These are phyloP conservation scores for Coemansia brasiliensis DNA, from an alignment of 192 early-diverging fungal species.

Conservation along the genomic window DNA sequence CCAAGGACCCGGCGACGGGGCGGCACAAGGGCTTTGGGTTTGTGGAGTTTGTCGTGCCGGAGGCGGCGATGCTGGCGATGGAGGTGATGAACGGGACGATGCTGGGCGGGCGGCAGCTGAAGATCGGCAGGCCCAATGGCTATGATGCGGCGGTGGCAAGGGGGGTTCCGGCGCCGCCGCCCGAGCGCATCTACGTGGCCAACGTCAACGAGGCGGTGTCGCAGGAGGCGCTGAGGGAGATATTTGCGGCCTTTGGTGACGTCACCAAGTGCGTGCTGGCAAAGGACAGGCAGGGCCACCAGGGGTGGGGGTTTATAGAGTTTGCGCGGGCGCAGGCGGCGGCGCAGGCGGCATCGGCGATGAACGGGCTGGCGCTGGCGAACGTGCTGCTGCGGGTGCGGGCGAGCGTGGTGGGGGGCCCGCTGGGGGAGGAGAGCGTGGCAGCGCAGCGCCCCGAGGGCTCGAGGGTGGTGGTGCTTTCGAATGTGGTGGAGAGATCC, in stretches of 20 bases:
- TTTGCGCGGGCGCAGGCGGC: slow-evolving; percentile 65
- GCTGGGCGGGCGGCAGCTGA: slow-evolving; percentile 75
- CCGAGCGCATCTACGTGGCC: slow-evolving; percentile 77
- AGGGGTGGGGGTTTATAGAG: slow-evolving; percentile 83
- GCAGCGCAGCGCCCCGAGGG: slow-evolving; percentile 60
- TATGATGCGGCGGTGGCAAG: slow-evolving; percentile 64
- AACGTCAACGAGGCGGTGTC: slow-evolving; percentile 77
- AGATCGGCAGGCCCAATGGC: slow-evolving; percentile 85
- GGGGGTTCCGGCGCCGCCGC: slow-evolving; percentile 63
- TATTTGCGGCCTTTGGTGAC: slow-evolving; percentile 84
- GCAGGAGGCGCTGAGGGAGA: slow-evolving; percentile 70
- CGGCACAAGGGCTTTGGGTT: slow-evolving; percentile 89
- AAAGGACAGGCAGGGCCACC: slow-evolving; percentile 76
- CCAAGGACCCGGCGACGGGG: slow-evolving; percentile 69
- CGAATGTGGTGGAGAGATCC: slow-evolving; percentile 68
- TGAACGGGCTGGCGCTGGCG: slow-evolving; percentile 80
- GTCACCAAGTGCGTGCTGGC: slow-evolving; percentile 68
- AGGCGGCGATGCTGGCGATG: slow-evolving; percentile 79
- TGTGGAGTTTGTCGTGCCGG: slow-evolving; percentile 84
- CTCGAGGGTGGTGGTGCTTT: slow-evolving; percentile 61
- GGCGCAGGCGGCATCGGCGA: slow-evolving; percentile 60
- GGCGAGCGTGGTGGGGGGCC: slow-evolving; percentile 73
- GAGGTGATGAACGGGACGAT: slow-evolving; percentile 79
- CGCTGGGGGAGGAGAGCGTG: slow-evolving; percentile 80
- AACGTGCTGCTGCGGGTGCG: slow-evolving; percentile 68